Evolutionary conservation across 2,329 filamentous ascomycete genomes (phyloP), one percentile per base, ranked within the genome.

Genomic region (Coniochaeta sp.): DNA sequence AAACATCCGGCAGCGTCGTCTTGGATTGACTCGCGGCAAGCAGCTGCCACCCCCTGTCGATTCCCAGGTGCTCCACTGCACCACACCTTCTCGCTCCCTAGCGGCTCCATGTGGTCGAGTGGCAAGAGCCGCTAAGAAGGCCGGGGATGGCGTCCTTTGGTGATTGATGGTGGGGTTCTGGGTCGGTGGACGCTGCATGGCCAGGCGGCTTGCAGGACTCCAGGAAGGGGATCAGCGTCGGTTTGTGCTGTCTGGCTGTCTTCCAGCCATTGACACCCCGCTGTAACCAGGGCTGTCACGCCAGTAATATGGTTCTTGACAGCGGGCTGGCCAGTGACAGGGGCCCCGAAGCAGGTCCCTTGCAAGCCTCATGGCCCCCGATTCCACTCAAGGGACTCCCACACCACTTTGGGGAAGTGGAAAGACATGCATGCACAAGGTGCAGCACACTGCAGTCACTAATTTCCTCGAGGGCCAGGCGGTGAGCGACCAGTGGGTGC

Each of bases 401-500:
- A n/a, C 9, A 26, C 38, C 38, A 14, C 20, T 26, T 26, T n/a
- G n/a, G 38, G 6, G 20, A 42, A 5, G 38, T 42, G 38, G 38
- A 9, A 42, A 42, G 38, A 42, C 20, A 22, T 42, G 38, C 38
- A 42, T 42, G 20, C 18, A 22, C 38, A 24, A n/a, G 38, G 26
- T 42, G 38, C 38, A 42, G 38, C 10, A 18, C 38, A 24, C 38
- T 42, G 38, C 38, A 42, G 38, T 42, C 38, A 26, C 38, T 42
- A 42, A n/a, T 14, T 42, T 42, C 38, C 45, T 47, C 26, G 28
- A 47, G 45, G 26, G 26, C 45, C n/a, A 47, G 45, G 45, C 45
- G 45, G 45, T 47, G 45, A 47, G 42, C 13, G n/a, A n/a, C n/a
- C n/a, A n/a, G n/a, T n/a, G n/a, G n/a, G 45, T 46, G 45, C 45